phyloP scores from a whole-genome alignment of 345 rosid genomes.

The Hirschfeldia incana region DNA sequence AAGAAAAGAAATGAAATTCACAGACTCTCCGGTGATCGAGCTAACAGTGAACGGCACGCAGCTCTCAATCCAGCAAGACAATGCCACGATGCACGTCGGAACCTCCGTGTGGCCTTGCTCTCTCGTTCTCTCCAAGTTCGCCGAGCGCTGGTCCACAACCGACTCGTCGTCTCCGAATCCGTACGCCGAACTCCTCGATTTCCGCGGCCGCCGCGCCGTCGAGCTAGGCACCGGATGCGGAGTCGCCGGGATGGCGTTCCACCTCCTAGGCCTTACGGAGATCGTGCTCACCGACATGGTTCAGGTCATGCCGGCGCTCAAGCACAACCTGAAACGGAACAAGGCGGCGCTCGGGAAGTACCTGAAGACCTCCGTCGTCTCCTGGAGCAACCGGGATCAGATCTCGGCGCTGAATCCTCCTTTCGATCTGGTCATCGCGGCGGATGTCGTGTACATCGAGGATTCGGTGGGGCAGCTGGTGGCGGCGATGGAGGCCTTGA shows the following conservation, averaged over 20 bases:
- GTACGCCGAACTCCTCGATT: conserved; percentile 69
- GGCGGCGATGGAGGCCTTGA: conserved; percentile 62
- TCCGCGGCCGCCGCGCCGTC: conserved; percentile 59
- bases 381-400: conserved; percentile 73
- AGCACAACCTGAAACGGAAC: conserved; percentile 90
- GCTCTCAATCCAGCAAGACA: conserved; percentile 83
- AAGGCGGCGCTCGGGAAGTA: conserved; percentile 62
- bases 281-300: conserved; percentile 81
- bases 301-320: conserved; percentile 89
- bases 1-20: conserved; percentile 65
- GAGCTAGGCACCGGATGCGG: conserved; percentile 95
- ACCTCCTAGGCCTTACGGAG: conserved; percentile 73
- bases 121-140: conserved; percentile 84
- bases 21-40: conserved; percentile 85
- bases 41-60: conserved; percentile 56
- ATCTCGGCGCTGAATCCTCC: conserved; percentile 67
- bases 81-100: conserved; percentile 84
- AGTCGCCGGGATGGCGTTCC: conserved; percentile 82
- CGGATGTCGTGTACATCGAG: conserved; percentile 89
- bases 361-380: conserved; percentile 57
- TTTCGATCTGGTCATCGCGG: conserved; percentile 76
- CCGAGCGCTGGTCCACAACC: conserved; percentile 73
- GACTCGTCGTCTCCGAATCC: conserved; percentile 46
- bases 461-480: conserved; percentile 63
- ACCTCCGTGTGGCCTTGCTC: conserved; percentile 97